These are phyloP conservation scores for Phaeomoniella chlamydospora DNA, from an alignment of 2,329 filamentous ascomycete genomes.

Conservation along the genomic window DNA sequence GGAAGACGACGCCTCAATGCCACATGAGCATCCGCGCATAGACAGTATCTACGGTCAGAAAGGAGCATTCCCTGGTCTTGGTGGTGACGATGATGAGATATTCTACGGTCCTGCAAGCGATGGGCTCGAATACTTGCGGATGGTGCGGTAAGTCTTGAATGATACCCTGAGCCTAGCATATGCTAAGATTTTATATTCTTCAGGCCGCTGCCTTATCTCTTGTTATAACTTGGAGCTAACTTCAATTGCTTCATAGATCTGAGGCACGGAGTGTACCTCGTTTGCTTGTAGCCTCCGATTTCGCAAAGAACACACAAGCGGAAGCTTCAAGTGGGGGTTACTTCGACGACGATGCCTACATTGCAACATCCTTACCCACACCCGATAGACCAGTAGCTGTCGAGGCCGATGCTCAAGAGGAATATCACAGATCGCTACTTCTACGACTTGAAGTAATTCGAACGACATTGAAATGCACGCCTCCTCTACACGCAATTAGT, in stretches of 20 bases:
- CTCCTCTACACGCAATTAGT: conserved; percentile 37
- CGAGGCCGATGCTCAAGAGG: conserved; percentile 38
- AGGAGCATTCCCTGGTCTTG: conserved; percentile 53
- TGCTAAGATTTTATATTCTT: conserved; percentile 6
- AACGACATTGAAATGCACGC: conserved; percentile 39
- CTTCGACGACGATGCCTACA: conserved; percentile 69
- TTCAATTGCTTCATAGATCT: conserved; percentile 36
- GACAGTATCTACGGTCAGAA: conserved; percentile 58
- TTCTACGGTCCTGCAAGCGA: conserved; percentile 55
- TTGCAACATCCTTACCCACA: conserved; percentile 38
- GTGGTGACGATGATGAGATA: conserved; percentile 39
- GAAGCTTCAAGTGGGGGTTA: conserved; percentile 29
- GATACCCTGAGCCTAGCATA: neutral
- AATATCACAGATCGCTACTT: conserved; percentile 54
- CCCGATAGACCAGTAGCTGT: conserved; percentile 24
- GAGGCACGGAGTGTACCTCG: conserved; percentile 64
- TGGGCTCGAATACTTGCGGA: conserved; percentile 54
- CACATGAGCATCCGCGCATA: conserved; percentile 27
- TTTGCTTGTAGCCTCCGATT: conserved; percentile 49
- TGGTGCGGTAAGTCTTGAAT: conserved; percentile 48
- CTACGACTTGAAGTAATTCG: conserved; percentile 54
- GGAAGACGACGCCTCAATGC: conserved; percentile 13
- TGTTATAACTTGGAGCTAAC: conserved; percentile 6
- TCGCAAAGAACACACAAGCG: conserved; percentile 2
- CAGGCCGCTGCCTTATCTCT: conserved; percentile 1